Base-by-base conservation (phyloP, 2,329 filamentous ascomycete genomes). In the Tolypocladium inflatum region DNA sequence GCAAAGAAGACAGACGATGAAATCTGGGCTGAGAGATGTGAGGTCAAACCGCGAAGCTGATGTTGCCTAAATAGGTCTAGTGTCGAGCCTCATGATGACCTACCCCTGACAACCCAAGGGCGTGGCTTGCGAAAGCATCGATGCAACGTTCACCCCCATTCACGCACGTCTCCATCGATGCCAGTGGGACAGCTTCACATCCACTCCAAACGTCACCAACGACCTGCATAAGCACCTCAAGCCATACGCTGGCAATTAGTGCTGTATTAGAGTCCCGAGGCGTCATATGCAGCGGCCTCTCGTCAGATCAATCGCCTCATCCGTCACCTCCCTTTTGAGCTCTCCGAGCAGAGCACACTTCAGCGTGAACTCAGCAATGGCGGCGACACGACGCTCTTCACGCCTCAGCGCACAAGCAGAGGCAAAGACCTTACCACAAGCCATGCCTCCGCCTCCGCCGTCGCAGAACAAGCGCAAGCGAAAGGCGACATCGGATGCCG, bases 361-460 rank as follows among this genome's bases (percentile, higher is more conserved):
- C 33, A 37, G 43, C 41, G 58, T 55, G 43, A 56, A 52, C 45
- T 42, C 19, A 23, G 19, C 52, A 23, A 70, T 73, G 64, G 72
- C 73, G 38, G 65, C 64, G 19, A 72, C 70, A 54, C 70, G 74
- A 43, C 69, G 72, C 26, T 76, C 74, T 3, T 71, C 76, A 13
- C 75, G 78, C 43, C 69, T 81, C 33, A 73, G 69, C 60, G 68
- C 63, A n/a, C 63, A 67, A 56, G 60, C 59, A 19, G 61, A 64
- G 15, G 60, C 57, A 21, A 61, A 60, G 15, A 30, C 48, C 11
- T 54, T 62, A 21, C 56, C 65, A 17, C 56, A 62, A 30, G 30
- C 56, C 4, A 62, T 66, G 57, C 57, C 63, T 26, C 58, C 65
- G 19, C 63, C 67, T 1, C 57, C 65, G 30, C 57, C 60, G 10